These are phyloP conservation scores for Brettanomyces naardenensis DNA, from an alignment of 805 yeast species.

Conservation along the genomic window DNA sequence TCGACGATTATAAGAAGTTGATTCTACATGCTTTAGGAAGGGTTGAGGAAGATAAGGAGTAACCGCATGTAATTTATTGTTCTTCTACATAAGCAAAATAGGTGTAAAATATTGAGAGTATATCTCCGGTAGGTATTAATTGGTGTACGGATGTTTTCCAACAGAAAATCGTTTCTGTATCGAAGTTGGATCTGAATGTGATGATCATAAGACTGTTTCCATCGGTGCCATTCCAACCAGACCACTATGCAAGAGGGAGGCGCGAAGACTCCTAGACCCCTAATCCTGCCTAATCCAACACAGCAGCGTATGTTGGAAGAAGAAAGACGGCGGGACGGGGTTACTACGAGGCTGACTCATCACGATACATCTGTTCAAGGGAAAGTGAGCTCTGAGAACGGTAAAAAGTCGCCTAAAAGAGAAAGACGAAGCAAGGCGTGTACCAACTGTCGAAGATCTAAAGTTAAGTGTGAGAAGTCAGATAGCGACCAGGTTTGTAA, in stretches of 20 bases:
- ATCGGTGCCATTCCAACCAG: too few species aligned
- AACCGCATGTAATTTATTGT: too few species aligned
- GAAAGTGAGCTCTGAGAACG: background rate
- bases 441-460: conserved; percentile 50
- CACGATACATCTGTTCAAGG: conserved; percentile 6
- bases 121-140: too few species aligned
- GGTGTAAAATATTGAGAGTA: too few species aligned
- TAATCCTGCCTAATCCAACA: conserved; percentile 17
- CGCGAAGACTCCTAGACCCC: too few species aligned
- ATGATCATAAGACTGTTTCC: too few species aligned
- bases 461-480: conserved; percentile 51
- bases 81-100: background rate
- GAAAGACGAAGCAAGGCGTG: conserved; percentile 44
- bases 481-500: conserved; percentile 43
- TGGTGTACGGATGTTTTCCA: too few species aligned
- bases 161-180: too few species aligned
- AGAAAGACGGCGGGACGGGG: conserved; percentile 9
- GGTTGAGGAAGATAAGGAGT: too few species aligned
- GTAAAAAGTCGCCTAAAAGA: background rate
- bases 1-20: conserved; percentile 44
- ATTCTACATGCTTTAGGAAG: conserved; percentile 21
- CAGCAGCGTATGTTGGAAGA: conserved; percentile 12
- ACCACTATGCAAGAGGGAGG: too few species aligned
- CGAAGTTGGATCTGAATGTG: too few species aligned
- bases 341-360: conserved; percentile 12